Conservation (phyloP, 768 basidiomycete genomes). For the Collybiopsis confluens region DNA sequence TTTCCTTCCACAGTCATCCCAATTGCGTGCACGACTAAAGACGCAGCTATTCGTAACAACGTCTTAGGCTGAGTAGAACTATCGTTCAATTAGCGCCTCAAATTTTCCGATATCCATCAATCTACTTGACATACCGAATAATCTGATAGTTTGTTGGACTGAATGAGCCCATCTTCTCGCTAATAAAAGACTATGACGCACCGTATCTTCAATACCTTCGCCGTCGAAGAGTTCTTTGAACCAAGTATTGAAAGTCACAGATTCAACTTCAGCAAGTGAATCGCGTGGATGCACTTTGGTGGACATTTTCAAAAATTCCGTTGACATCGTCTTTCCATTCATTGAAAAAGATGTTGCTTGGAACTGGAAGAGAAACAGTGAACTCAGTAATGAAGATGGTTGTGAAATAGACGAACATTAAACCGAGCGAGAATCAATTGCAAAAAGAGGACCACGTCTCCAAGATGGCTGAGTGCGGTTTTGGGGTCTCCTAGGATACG, state of each 20-base stretch:
- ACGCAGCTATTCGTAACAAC: slow-evolving; percentile 62
- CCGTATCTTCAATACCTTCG: slow-evolving; percentile 84
- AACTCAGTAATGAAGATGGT: neutral
- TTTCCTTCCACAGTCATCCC: slow-evolving; percentile 39
- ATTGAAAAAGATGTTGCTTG: slow-evolving; percentile 41
- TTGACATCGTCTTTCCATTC: slow-evolving; percentile 41
- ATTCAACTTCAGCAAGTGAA: slow-evolving; percentile 39
- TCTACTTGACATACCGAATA: slow-evolving; percentile 20
- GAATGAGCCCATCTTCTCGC: neutral
- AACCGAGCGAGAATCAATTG: slow-evolving; percentile 65
- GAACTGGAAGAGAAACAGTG: slow-evolving; percentile 37
- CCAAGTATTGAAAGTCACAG: slow-evolving; percentile 52
- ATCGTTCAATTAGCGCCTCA: neutral
- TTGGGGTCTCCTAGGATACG: slow-evolving; percentile 68
- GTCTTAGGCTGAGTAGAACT: slow-evolving; percentile 71
- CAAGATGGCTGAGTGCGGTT: slow-evolving; percentile 72
- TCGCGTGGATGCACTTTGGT: slow-evolving; percentile 37
- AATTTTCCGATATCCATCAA: neutral
- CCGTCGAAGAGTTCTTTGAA: slow-evolving; percentile 79
- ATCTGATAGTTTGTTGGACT: neutral
- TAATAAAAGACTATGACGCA: slow-evolving; percentile 18
- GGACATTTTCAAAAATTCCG: slow-evolving; percentile 48
- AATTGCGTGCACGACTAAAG: slow-evolving; percentile 64
- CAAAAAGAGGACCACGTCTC: slow-evolving; percentile 72
- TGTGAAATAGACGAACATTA: slow-evolving; percentile 37